Base-by-base conservation (phyloP, 2,329 filamentous ascomycete genomes). In the Sporothrix curviconia region DNA sequence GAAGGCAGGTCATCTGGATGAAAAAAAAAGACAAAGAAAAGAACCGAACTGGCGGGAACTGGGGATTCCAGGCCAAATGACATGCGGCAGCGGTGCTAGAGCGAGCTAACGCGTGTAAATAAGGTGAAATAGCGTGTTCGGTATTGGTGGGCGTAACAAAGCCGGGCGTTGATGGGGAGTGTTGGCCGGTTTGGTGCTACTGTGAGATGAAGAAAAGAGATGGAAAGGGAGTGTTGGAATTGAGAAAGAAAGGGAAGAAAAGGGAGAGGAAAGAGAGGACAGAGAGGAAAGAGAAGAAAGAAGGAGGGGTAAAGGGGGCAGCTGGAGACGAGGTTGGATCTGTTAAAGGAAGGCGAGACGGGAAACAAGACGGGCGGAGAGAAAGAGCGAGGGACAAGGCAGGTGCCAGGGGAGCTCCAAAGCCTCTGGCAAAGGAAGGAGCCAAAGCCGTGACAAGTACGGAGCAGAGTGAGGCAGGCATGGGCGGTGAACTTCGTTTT, bases 1-100 rank as follows among this genome's bases (percentile, higher is more conserved):
- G 36, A 14, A 43, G n/a, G n/a, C n/a, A 32, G 37, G 50, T 53
- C 50, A 44, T 43, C 30, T 42, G 51, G 39, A 54, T 24, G 39
- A 19, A 34, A 19, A 43, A 34, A 11, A 8, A 53, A 11, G 7
- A 17, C 11, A n/a, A 8, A 9, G 40, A 28, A 8, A 49, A n/a
- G 24, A 5, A 30, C 15, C 30, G 9, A 25, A 7, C 12, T 25
- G n/a, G 36, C n/a, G n/a, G n/a, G n/a, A n/a, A n/a, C n/a, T n/a
- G n/a, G n/a, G n/a, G 14, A n/a, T 37, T n/a, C 8, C 14, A 30
- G 12, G n/a, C 25, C 25, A 22, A 14, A 51, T 34, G n/a, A 39
- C 15, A 28, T 32, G 47, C 34, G 17, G 24, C 24, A 25, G 32
- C 12, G 32, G 3, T 42, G 15, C 12, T 14, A 22, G 8, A 3